Evolutionary conservation across 2,329 filamentous ascomycete genomes (phyloP), one percentile per base, ranked within the genome.

Genomic region (Trichoderma atrobrunneum): DNA sequence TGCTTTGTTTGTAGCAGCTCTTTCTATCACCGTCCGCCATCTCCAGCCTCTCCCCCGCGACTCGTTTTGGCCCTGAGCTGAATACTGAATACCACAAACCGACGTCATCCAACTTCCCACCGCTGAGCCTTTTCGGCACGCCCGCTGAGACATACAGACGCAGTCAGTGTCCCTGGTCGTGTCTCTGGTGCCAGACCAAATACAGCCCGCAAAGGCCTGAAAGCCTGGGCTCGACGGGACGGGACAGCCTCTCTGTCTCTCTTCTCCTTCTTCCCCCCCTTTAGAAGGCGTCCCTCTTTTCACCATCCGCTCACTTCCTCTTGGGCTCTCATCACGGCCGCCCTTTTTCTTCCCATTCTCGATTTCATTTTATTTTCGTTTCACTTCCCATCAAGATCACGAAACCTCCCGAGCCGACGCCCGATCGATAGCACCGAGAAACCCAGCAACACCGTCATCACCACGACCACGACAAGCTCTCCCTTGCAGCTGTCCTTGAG

Each of bases 141-240:
- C 36, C 57, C 56, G 65, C 54, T 69, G 66, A 69, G 56, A 69
- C 66, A 69, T 51, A 48, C 56, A 24, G 36, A 61, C 56, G 34
- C 26, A 69, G 66, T 69, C 66, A 21, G 57, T 69, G 57, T 69
- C 39, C 30, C 39, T 34, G 57, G 36, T n/a, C 57, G 16, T 48
- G 34, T 59, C 54, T 57, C 54, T 60, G n/a, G 54, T 68, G 56
- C 66, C 56, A 30, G 5, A 21, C 28, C 18, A 60, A 32, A 51
- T 21, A 36, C 32, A 69, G 66, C n/a, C 51, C 30, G 57, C n/a
- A 69, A 60, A 61, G 43, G 66, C 66, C 66, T 39, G 21, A 39
- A 48, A 48, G 66, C 57, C 39, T 43, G 48, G 54, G 21, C 30
- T 51, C 39, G 28, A 54, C 36, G 39, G 28, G 28, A 61, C 56